Conservation (phyloP, 2,329 filamentous ascomycete genomes). For the Coniella lustricola region DNA sequence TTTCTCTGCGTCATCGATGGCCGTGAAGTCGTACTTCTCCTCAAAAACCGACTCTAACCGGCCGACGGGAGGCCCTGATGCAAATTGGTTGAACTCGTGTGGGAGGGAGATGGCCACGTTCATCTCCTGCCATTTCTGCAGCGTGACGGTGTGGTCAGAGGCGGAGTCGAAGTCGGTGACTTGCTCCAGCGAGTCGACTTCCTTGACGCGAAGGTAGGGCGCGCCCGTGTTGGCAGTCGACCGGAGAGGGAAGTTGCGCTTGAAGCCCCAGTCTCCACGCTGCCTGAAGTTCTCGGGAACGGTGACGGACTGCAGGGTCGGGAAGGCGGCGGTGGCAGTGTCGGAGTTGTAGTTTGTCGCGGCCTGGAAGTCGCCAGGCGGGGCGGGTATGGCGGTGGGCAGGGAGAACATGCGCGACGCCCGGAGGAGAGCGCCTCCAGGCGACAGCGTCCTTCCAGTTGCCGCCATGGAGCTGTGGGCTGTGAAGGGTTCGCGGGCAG, state of each 20-base stretch:
- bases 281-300: slow-evolving; percentile 65
- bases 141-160: slow-evolving; percentile 70
- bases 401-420: slow-evolving; percentile 86
- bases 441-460: slow-evolving; percentile 37
- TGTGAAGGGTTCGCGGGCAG: slow-evolving; percentile 7
- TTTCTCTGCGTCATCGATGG: slow-evolving; percentile 26
- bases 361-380: slow-evolving; percentile 43
- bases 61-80: slow-evolving; percentile 13
- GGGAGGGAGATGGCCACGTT: slow-evolving; percentile 61
- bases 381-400: slow-evolving; percentile 64
- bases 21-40: slow-evolving; percentile 47
- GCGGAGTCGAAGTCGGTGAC: slow-evolving; percentile 84
- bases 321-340: slow-evolving; percentile 67
- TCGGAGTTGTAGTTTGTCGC: slow-evolving; percentile 48
- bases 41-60: slow-evolving; percentile 51
- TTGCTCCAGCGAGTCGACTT: slow-evolving; percentile 78
- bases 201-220: slow-evolving; percentile 69
- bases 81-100: not conserved
- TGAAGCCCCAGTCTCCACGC: slow-evolving; percentile 88
- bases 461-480: slow-evolving; percentile 23
- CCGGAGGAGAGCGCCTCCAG: slow-evolving; percentile 66
- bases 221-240: slow-evolving; percentile 65
- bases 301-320: slow-evolving; percentile 76
- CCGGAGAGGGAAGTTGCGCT: slow-evolving; percentile 71
- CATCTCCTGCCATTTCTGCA: slow-evolving; percentile 83